Evolutionary conservation across 2,329 filamentous ascomycete species (phyloP).

Genomic region (Aspergillus sp.): DNA sequence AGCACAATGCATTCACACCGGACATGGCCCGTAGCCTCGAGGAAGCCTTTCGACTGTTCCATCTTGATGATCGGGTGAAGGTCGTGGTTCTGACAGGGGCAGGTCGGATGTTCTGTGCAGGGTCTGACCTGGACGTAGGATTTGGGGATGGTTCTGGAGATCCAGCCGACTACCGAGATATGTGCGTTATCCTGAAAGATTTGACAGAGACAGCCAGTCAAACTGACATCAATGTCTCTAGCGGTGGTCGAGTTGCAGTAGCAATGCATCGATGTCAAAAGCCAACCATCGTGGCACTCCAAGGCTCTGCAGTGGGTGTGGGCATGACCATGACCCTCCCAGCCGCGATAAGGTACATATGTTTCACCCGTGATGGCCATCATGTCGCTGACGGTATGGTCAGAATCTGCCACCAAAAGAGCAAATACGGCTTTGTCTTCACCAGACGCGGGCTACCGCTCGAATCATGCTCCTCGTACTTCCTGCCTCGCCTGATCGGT

Average conservation of each 20-base stretch:
- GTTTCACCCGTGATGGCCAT: background rate
- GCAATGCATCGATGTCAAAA: constrained; percentile 59
- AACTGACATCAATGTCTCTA: constrained; percentile 17
- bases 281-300: constrained; percentile 55
- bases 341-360: constrained; percentile 52
- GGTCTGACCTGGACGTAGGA: constrained; percentile 54
- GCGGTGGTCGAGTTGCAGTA: constrained; percentile 37
- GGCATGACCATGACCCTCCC: constrained; percentile 61
- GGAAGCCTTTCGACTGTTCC: constrained; percentile 36
- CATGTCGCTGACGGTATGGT: background rate
- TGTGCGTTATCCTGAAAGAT: constrained; percentile 34
- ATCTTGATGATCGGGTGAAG: constrained; percentile 55
- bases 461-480: constrained; percentile 71
- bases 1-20: constrained; percentile 59
- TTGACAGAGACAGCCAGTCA: background rate
- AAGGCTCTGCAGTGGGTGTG: constrained; percentile 57
- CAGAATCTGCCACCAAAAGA: constrained; percentile 54
- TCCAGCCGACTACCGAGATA: constrained; percentile 53
- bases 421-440: constrained; percentile 75
- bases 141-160: constrained; percentile 46
- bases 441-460: constrained; percentile 67
- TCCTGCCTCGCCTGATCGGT: constrained; percentile 69
- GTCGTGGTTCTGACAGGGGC: constrained; percentile 55
- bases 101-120: constrained; percentile 49
- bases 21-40: constrained; percentile 50